These are phyloP conservation scores for Endoconidiophora polonica DNA, from an alignment of 2,329 filamentous ascomycete genomes.

Conservation along the genomic window DNA sequence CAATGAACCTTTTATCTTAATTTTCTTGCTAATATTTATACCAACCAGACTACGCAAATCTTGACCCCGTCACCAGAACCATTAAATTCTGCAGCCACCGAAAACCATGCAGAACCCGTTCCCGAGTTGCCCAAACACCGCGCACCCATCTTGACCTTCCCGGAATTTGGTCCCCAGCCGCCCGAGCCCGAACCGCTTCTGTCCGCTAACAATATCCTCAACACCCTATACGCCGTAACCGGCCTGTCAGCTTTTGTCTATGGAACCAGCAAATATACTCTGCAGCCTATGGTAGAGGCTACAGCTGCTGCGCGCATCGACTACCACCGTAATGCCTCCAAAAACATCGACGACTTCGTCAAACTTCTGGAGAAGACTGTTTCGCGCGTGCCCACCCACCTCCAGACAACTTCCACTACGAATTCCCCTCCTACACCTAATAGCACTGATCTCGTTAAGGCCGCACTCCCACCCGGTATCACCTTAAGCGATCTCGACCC, in stretches of 20 bases:
- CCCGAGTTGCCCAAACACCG: slow-evolving; percentile 22
- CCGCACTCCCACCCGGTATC: slow-evolving; percentile 12
- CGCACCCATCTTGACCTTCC: slow-evolving; percentile 50
- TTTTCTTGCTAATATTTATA: background rate
- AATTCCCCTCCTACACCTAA: slow-evolving; percentile 13
- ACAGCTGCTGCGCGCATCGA: slow-evolving; percentile 35
- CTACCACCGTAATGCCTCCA: slow-evolving; percentile 31
- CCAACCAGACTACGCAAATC: background rate
- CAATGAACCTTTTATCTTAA: background rate
- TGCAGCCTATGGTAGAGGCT: slow-evolving; percentile 42
- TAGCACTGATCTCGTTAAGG: slow-evolving; percentile 12
- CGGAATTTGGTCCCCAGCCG: slow-evolving; percentile 48
- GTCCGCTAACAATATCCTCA: slow-evolving; percentile 40
- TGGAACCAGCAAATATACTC: slow-evolving; percentile 51
- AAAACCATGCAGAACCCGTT: background rate
- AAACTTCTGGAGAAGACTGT: slow-evolving; percentile 38
- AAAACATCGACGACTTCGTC: slow-evolving; percentile 30
- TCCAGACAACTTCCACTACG: background rate
- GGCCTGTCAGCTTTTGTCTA: slow-evolving; percentile 48
- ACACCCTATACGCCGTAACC: slow-evolving; percentile 40
- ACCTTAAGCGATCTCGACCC: slow-evolving; percentile 27
- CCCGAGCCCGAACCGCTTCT: slow-evolving; percentile 42
- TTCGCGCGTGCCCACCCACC: slow-evolving; percentile 37
- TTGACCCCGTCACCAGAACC: slow-evolving; percentile 1
- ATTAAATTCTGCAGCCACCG: slow-evolving; percentile 4